Percentiles rank a stretch among this genome's conserved stretches.
These are phyloP conservation scores for Polytrichum formosum DNA, from an alignment of 225 moss, liverwort and hornwort genomes.

Conservation along the genomic window DNA sequence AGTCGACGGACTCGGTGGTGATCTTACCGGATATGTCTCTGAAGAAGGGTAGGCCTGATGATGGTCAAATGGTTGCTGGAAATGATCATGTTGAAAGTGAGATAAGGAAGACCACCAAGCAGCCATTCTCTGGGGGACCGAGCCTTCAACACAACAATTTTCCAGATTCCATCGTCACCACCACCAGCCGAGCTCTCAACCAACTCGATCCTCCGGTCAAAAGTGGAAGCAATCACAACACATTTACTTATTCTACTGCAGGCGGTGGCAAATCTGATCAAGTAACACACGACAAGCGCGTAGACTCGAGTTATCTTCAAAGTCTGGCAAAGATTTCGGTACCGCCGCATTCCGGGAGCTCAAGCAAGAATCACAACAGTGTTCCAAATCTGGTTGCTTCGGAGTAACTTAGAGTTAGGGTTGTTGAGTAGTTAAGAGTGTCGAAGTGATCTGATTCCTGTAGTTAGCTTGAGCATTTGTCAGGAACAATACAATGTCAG, in stretches of 20 bases:
- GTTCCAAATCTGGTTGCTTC: background rate
- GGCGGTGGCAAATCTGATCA: background rate
- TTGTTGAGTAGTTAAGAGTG: no score
- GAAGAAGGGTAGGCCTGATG: no score
- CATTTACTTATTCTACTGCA: no score
- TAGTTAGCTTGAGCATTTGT: no score
- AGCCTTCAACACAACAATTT: constrained; percentile 1
- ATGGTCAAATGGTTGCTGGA: no score
- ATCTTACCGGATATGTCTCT: no score
- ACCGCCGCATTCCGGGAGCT: background rate
- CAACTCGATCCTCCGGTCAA: background rate
- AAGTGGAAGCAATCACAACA: background rate
- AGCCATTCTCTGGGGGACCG: background rate
- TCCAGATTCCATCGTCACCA: background rate
- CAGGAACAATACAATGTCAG: no score
- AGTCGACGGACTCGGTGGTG: no score
- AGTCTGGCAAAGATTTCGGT: background rate
- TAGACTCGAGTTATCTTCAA: background rate
- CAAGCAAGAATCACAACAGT: constrained; percentile 2
- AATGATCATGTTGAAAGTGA: background rate
- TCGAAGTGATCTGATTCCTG: no score
- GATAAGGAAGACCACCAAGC: background rate
- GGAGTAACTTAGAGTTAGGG: background rate
- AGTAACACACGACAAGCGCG: background rate
- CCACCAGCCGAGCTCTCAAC: background rate